Evolutionary conservation across 164 flowering plant genomes (phyloP), one percentile per base, ranked within the genome.

Genomic region (Piper longum): DNA sequence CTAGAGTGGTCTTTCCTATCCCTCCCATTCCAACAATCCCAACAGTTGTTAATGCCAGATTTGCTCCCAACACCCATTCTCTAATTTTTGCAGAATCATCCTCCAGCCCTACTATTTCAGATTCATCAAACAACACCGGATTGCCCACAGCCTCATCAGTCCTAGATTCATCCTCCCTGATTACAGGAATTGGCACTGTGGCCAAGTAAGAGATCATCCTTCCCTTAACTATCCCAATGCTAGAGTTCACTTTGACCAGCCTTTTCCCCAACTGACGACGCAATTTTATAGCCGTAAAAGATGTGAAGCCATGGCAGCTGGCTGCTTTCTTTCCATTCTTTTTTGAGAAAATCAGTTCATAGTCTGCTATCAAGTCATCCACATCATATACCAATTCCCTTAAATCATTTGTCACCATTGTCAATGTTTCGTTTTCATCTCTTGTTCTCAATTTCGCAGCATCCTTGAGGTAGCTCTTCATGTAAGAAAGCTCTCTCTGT

Each of bases 1-100:
- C 84, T 26, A 72, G 43, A 0, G 83, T 80, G 5, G 88, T 82
- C 58, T 84, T 84, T 7, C 88, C 86, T 14, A 82, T 42, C 3
- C 86, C 86, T 4, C 82, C 89, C 83, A 78, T 79, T 7, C 89
- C 89, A 3, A 82, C 82, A 44, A 80, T 59, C 14, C 80, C 80
- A 56, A 81, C 66, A 1, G 69, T 67, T 6, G 68, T 64, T 16
- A 74, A 59, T 16, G 67, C 75, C 3, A 59, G 5, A 54, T 63
- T 59, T 14, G 75, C 76, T 26, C 66, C 62, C 5, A 73, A 64
- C 7, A 83, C 57, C 84, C 84, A 78, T 7, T 73, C 68, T 60
- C 78, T 79, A 4, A 81, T 48, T 76, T 75, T 79, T 57, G 61
- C 52, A 3, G 72, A 67, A 45, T 79, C 82, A 0, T 59, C 78